Base-by-base conservation (phyloP, 192 early-diverging fungal species). In the Paraglomus brasilianum region DNA sequence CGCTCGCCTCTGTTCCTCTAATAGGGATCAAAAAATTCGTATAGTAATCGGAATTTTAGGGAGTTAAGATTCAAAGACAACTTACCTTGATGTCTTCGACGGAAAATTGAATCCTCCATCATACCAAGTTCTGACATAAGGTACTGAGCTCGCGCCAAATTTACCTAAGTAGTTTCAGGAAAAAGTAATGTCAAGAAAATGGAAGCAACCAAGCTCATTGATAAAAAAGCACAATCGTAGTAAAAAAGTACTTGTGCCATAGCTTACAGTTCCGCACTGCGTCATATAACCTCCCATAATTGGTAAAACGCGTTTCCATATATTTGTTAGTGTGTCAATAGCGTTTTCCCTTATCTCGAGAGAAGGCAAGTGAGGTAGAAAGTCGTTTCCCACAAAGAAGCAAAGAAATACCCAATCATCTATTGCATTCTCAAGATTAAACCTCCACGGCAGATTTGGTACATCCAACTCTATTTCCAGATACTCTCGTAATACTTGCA, bases 321-420 rank as follows among this genome's bases (percentile, higher is more conserved):
- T 86, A 10, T 87, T 81, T 66, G 95, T 92, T 51, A 99, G 80
- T 45, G 85, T 85, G 58, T 92, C 92, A 56, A 99, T 85, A 8
- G 96, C 95, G 41, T 95, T 94, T 80, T 99, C 95, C 53, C 91
- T 90, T 53, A 98, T 98, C 70, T 96, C 92, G 50, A 99, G 81
- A 13, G 89, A 91, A 5, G 96, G 96, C 52, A 99, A 74, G 78
- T 96, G 93, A 4, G 95, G 95, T 72, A 99, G 81, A 70, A 97
- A 97, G 77, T 99, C 97, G 76, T 99, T 99, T 53, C 97, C 97
- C 15, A 99, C 94, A 81, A 99, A 99, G 80, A 96, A 97, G 70
- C 89, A 91, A 78, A 99, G 71, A 64, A 99, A 87, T 49, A 98
- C 93, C 88, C 96, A 98, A 77, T 99, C 97, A 71, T 99, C 97